Base-by-base conservation (phyloP, 441 rosid genomes). In the Melianthus villosus region DNA sequence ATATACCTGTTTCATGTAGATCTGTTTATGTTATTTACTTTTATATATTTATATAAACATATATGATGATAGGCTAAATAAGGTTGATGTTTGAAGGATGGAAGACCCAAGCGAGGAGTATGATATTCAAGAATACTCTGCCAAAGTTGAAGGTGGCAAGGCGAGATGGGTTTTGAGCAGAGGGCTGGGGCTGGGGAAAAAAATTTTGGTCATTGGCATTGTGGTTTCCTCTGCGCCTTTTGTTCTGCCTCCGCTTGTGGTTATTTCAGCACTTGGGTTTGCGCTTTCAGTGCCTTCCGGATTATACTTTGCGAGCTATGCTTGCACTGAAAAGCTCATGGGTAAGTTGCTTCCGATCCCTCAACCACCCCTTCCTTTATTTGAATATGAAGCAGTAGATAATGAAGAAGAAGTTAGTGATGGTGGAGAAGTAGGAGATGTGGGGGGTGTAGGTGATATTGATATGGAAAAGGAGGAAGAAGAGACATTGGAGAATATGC, bases 281-380 rank as follows among this genome's bases (percentile, higher is more conserved):
- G 68, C 72, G 28, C 63, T 70, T 51, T 69, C 81, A 0, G 61
- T 80, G 37, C 92, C 95, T 16, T 81, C 40, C 32, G 78, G 82
- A 9, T 11, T 83, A 46, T 62, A 76, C 51, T 68, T 78, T 47
- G 85, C 79, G 8, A 72, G 70, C 67, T 74, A 81, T 62, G 79
- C 73, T 62, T 76, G 79, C 55, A 75, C 93, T 11, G 56, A 75
- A 51, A 74, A 60, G 65, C 34, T 89, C 16, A 66, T 84, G 87
- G 57, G 71, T 22, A 72, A 16, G 48, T 35, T 89, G 46, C 70
- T n/a, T n/a, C n/a, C n/a, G n/a, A n/a, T 89, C 39, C 54, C 68
- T 20, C n/a, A 44, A 20, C 45, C 50, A 0, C 5, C 44, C 26
- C 55, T 31, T 6, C 12, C 19, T 16, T 40, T 16, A 8, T 15